Evolutionary conservation across 2,329 filamentous ascomycete genomes (phyloP), one percentile per base, ranked within the genome.

Genomic region (Apiospora koreana): DNA sequence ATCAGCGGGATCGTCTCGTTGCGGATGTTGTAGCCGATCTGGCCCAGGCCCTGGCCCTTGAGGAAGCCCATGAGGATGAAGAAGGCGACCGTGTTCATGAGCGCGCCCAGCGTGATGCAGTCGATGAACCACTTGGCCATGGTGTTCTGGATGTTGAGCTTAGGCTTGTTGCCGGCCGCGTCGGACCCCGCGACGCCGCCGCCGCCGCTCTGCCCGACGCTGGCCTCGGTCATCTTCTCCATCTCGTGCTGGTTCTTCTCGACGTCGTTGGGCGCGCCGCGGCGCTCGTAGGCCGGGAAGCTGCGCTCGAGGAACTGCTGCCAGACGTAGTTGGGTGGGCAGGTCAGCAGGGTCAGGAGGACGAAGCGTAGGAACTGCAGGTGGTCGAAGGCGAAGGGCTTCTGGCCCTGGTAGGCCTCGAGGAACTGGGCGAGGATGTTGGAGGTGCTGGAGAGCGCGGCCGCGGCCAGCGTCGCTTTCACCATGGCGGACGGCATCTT

Each of bases 321-420:
- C 88, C 88, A 90, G 69, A 86, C 79, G 74, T 87, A 89, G 72
- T 88, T 89, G 67, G 88, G 84, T 8, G 88, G 88, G 1, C 87
- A 83, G 5, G 85, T 85, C 54, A 89, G 78, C 69, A 89, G 77
- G 2, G 86, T 82, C 68, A 87, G 83, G 46, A 84, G 80, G 48
- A 87, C 83, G 78, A 90, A 90, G 73, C 87, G 87, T 25, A 87
- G 76, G 54, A 90, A 81, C 38, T 85, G 83, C 41, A 81, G 71
- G 1, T 82, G 67, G 70, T 89, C 86, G 67, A 90, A 79, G 45
- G 78, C 73, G 65, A 87, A 82, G 10, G 83, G 80, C 23, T 72
- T 77, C 75, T 78, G 73, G 65, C 82, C 77, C 71, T 83, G 82
- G 73, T 85, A 86, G 21, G 86, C 83, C 48, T 85, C 81, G 73